Percentiles rank a stretch among this genome's conserved stretches.
Conservation (phyloP, 2,329 filamentous ascomycete genomes). For the Xylariaceae sp. region DNA sequence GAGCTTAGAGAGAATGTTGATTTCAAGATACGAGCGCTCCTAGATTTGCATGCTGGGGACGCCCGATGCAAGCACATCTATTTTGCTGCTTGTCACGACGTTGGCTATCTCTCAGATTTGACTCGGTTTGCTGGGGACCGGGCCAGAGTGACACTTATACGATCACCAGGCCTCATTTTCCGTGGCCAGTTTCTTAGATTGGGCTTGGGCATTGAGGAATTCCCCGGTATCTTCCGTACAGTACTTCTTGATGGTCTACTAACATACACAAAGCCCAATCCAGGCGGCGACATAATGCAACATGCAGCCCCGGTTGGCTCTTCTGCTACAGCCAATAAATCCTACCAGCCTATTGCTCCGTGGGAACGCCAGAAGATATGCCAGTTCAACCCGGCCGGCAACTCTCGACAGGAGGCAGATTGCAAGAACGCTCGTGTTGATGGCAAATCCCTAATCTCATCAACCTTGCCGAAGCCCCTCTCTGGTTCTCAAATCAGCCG, state of each 20-base stretch:
- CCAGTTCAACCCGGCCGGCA: slow-evolving; percentile 28
- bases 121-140: slow-evolving; percentile 47
- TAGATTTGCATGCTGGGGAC: slow-evolving; percentile 52
- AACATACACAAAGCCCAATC: slow-evolving; percentile 3
- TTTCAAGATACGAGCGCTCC: slow-evolving; percentile 52
- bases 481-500: slow-evolving; percentile 5
- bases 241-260: slow-evolving; percentile 29
- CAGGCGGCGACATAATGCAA: slow-evolving; percentile 3
- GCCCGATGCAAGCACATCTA: slow-evolving; percentile 61
- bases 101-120: slow-evolving; percentile 54
- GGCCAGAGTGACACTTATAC: slow-evolving; percentile 53
- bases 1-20: slow-evolving; percentile 57
- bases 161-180: slow-evolving; percentile 42
- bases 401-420: slow-evolving; percentile 30
- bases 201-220: slow-evolving; percentile 46
- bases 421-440: slow-evolving; percentile 31
- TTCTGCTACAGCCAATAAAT: background rate
- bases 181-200: slow-evolving; percentile 51
- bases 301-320: background rate
- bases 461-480: slow-evolving; percentile 3
- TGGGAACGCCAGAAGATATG: slow-evolving; percentile 25
- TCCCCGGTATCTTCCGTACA: slow-evolving; percentile 51
- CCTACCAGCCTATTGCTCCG: background rate
- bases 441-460: background rate
- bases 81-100: slow-evolving; percentile 60